Percentiles rank a stretch among this genome's conserved stretches.
These are phyloP conservation scores for Wickerhamiella domercqiae DNA, from an alignment of 805 yeast species.

Conservation along the genomic window DNA sequence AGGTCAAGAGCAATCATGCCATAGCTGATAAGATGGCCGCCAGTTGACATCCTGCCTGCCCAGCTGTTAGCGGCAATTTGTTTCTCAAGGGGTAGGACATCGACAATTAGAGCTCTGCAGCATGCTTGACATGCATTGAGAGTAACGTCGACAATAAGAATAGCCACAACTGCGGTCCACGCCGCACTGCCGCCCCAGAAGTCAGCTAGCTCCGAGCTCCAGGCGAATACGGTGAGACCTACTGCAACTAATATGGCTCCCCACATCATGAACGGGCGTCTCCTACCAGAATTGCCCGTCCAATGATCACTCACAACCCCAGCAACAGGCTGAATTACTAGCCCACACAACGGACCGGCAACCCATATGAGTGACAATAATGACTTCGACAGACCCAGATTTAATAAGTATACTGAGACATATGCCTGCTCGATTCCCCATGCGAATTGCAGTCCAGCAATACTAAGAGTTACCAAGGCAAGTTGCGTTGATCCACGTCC, in stretches of 20 bases:
- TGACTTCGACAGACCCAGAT: slow-evolving; percentile 45
- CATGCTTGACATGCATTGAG: slow-evolving; percentile 47
- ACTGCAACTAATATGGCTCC: slow-evolving; percentile 35
- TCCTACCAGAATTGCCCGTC: slow-evolving; percentile 29
- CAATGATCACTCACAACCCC: slow-evolving; percentile 40
- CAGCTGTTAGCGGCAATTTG: slow-evolving; percentile 48
- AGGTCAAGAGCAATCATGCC: slow-evolving; percentile 36
- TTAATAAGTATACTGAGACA: slow-evolving; percentile 45
- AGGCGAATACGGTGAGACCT: slow-evolving; percentile 29
- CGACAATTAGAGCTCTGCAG: slow-evolving; percentile 45
- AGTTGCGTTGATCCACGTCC: slow-evolving; percentile 12
- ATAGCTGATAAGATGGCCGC: slow-evolving; percentile 44
- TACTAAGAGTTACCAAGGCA: slow-evolving; percentile 19
- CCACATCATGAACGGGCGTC: slow-evolving; percentile 43
- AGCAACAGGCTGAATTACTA: slow-evolving; percentile 48
- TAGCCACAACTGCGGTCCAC: slow-evolving; percentile 25
- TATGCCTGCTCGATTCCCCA: slow-evolving; percentile 55
- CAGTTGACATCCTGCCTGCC: slow-evolving; percentile 51
- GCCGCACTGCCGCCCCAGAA: slow-evolving; percentile 27
- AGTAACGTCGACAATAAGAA: slow-evolving; percentile 41
- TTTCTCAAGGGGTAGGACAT: slow-evolving; percentile 40
- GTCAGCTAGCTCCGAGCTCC: slow-evolving; percentile 29
- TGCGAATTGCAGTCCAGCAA: slow-evolving; percentile 47
- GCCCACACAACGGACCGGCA: slow-evolving; percentile 51
- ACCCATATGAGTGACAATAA: slow-evolving; percentile 46